Percentiles rank a stretch among this genome's conserved stretches.
phyloP scores from a whole-genome alignment of 495 filamentous ascomycete genomes.

The Monascus purpureus region DNA sequence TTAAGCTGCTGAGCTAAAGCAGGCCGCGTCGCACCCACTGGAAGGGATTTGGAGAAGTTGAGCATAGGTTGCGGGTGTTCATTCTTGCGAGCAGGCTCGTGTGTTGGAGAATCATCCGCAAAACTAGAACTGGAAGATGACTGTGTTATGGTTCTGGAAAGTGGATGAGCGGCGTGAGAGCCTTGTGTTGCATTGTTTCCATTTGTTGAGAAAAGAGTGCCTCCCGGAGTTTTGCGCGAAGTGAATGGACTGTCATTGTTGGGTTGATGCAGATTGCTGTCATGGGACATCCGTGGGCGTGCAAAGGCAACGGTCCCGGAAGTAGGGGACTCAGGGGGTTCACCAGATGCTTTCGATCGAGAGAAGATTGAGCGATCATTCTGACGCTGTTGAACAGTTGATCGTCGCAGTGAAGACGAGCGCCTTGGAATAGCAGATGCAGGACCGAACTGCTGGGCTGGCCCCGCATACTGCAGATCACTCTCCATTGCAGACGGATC shows the following conservation, averaged over 20 bases:
- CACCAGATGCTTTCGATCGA: constrained; percentile 26
- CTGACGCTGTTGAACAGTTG: constrained; percentile 74
- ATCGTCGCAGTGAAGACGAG: constrained; percentile 64
- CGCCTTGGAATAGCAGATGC: constrained; percentile 33
- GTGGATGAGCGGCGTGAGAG: constrained; percentile 52
- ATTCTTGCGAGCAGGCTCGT: constrained; percentile 41
- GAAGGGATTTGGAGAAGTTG: constrained; percentile 72
- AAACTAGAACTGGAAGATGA: constrained; percentile 72
- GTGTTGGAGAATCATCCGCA: constrained; percentile 60
- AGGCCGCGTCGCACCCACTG: constrained; percentile 48
- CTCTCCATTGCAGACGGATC: constrained; percentile 13
- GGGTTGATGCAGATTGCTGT: constrained; percentile 49
- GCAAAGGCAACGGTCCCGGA: constrained; percentile 25
- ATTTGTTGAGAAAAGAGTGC: constrained; percentile 20
- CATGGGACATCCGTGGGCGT: constrained; percentile 61
- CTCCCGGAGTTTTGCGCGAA: constrained; percentile 15
- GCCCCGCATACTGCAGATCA: constrained; percentile 13
- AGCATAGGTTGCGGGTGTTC: constrained; percentile 38
- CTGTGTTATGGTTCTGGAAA: constrained; percentile 71
- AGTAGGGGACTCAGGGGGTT: constrained; percentile 17
- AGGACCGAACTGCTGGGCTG: constrained; percentile 20
- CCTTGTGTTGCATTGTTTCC: constrained; percentile 2
- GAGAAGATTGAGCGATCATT: constrained; percentile 46
- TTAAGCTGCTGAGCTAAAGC: constrained; percentile 18
- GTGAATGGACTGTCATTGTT: constrained; percentile 52